Percentiles rank a stretch among this genome's conserved stretches.
These are phyloP conservation scores for Stephanodiscus triporus DNA, from an alignment of 108 stramenopile species.

Conservation along the genomic window DNA sequence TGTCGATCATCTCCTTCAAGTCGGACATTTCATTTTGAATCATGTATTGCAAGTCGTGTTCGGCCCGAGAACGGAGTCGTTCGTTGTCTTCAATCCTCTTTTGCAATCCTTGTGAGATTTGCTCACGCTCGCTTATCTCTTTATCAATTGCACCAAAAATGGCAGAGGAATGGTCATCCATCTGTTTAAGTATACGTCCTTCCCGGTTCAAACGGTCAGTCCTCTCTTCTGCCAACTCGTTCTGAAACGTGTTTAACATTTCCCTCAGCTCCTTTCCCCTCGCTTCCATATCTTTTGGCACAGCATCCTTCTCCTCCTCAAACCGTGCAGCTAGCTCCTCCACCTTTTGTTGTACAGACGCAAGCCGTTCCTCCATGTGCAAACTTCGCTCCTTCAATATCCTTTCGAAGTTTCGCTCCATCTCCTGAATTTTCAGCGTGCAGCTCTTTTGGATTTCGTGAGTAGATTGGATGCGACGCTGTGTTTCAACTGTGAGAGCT, in stretches of 20 bases:
- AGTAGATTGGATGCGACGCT: conserved; percentile 81
- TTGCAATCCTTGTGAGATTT: conserved; percentile 65
- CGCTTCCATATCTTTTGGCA: conserved; percentile 50
- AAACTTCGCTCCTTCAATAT: conserved; percentile 62
- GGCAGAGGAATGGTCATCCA: conserved; percentile 81
- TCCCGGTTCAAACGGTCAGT: conserved; percentile 81
- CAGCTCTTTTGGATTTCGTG: conserved; percentile 63
- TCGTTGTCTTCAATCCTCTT: conserved; percentile 68
- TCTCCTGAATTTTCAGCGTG: conserved; percentile 61
- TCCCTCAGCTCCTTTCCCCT: conserved; percentile 60
- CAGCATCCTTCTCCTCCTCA: conserved; percentile 58
- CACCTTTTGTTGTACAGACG: conserved; percentile 56
- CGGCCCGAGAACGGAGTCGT: conserved; percentile 58
- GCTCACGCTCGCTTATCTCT: conserved; percentile 76
- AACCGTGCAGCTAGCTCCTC: conserved; percentile 64
- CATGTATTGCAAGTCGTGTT: conserved; percentile 66
- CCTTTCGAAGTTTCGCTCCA: conserved; percentile 63
- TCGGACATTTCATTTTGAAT: conserved; percentile 75
- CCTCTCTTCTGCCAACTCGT: conserved; percentile 83
- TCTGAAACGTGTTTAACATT: conserved; percentile 57
- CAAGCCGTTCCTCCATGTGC: conserved; percentile 55
- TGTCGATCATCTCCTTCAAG: conserved; percentile 66
- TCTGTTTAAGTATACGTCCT: conserved; percentile 86
- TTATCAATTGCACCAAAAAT: conserved; percentile 65
- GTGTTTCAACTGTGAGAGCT: conserved; percentile 75